phyloP scores from a whole-genome alignment of 2,329 filamentous ascomycete species.

The Sordariomycetes sp. region DNA sequence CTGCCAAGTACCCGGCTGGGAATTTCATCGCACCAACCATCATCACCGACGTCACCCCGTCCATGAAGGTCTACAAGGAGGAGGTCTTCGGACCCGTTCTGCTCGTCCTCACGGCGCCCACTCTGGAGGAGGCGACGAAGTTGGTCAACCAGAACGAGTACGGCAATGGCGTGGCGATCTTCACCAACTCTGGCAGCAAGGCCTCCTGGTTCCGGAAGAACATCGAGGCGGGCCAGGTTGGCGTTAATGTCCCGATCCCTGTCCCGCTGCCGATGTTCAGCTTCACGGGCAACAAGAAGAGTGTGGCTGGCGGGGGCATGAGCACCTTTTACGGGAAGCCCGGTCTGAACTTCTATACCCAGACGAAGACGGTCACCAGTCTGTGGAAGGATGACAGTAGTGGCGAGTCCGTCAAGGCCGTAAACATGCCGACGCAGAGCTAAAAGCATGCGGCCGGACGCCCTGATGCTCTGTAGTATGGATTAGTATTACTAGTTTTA shows the following conservation, averaged over 20 bases:
- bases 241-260: constrained; percentile 75
- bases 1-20: constrained; percentile 70
- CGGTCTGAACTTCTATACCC: constrained; percentile 90
- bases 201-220: constrained; percentile 69
- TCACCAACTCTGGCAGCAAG: constrained; percentile 67
- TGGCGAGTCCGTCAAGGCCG: constrained; percentile 71
- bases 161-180: constrained; percentile 78
- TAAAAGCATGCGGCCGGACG: neutral
- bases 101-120: constrained; percentile 71
- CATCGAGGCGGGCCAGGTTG: constrained; percentile 78
- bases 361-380: constrained; percentile 93
- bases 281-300: constrained; percentile 77
- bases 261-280: constrained; percentile 62
- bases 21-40: constrained; percentile 70
- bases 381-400: constrained; percentile 55
- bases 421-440: constrained; percentile 64
- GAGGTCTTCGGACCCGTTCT: constrained; percentile 82
- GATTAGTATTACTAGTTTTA: neutral
- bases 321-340: constrained; percentile 94
- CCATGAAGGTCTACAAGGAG: constrained; percentile 77
- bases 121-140: constrained; percentile 68
- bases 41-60: constrained; percentile 67
- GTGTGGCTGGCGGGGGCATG: constrained; percentile 79
- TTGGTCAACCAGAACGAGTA: constrained; percentile 82
- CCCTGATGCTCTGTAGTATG: neutral